Conservation (phyloP, 2,329 filamentous ascomycete genomes). For the Plenodomus tracheiphilus region DNA sequence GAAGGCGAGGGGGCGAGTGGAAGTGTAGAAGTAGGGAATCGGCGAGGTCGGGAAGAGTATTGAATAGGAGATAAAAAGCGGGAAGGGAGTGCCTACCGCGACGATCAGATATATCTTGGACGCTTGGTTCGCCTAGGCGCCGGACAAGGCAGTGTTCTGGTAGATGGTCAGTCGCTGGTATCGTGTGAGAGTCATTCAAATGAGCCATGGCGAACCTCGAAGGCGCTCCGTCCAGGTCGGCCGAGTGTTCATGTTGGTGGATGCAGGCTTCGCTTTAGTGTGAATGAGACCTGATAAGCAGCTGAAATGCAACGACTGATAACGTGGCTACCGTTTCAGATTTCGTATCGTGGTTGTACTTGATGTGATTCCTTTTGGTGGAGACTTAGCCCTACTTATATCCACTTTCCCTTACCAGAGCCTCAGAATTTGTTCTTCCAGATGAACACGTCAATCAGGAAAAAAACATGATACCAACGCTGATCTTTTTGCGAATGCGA, state of each 20-base stretch:
- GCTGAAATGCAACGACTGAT: background rate
- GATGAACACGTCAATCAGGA: background rate
- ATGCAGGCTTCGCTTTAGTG: constrained; percentile 22
- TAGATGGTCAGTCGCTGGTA: constrained; percentile 1
- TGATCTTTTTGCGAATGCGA: background rate
- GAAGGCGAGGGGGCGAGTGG: background rate
- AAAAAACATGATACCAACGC: background rate
- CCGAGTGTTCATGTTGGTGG: background rate
- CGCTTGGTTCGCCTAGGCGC: constrained; percentile 31
- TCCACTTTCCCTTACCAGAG: background rate
- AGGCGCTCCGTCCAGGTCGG: constrained; percentile 32
- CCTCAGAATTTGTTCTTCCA: background rate
- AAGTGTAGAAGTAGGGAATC: background rate
- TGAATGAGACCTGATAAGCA: background rate
- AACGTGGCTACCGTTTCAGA: background rate
- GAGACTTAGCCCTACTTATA: background rate
- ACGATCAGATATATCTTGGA: constrained; percentile 44
- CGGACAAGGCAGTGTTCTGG: constrained; percentile 39
- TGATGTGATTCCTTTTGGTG: background rate
- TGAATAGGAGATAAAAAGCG: background rate
- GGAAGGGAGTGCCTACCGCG: constrained; percentile 28
- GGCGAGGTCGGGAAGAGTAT: background rate
- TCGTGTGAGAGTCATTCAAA: background rate
- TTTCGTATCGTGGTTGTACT: background rate
- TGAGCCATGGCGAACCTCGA: constrained; percentile 21